phyloP scores from a whole-genome alignment of 768 basidiomycete species.

The Tulasnella sp. region DNA sequence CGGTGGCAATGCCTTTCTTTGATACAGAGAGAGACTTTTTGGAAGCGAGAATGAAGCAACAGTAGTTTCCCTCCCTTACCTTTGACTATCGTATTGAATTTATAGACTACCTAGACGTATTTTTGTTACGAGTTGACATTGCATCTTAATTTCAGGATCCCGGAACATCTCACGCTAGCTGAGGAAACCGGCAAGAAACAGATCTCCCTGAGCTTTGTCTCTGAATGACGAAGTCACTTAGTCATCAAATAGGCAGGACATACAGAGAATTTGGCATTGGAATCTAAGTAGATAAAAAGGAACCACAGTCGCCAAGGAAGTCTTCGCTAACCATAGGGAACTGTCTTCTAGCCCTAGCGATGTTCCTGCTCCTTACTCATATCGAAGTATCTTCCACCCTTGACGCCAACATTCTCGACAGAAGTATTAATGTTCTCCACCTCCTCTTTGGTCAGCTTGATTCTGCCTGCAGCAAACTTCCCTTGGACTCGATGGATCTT shows the following conservation, averaged over 20 bases:
- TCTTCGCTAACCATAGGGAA: not conserved
- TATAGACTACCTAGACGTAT: slow-evolving; percentile 1
- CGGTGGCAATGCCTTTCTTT: too few relatives aligned
- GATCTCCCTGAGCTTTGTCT: not conserved
- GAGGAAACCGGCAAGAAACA: not conserved
- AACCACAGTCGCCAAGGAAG: not conserved
- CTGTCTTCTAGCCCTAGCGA: slow-evolving; percentile 1
- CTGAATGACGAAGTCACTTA: too few relatives aligned
- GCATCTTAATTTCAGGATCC: not conserved
- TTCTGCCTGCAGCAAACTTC: slow-evolving; percentile 17
- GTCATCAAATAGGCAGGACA: too few relatives aligned
- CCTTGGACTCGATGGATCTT: slow-evolving; percentile 29
- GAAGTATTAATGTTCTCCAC: slow-evolving; percentile 11
- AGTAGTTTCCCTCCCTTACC: not conserved
- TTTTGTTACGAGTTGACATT: not conserved
- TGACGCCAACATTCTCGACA: slow-evolving; percentile 5
- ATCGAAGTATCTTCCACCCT: slow-evolving; percentile 32
- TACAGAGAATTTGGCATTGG: too few relatives aligned
- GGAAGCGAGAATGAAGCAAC: not conserved
- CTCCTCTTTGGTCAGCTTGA: slow-evolving; percentile 23
- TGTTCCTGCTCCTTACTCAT: slow-evolving; percentile 8
- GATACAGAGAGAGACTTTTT: too few relatives aligned
- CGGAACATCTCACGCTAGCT: not conserved
- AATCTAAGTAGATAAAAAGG: not conserved
- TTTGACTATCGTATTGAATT: not conserved